These are phyloP conservation scores for Xylariomycetidae sp. DNA, from an alignment of 2,329 filamentous ascomycete species.

Conservation along the genomic window DNA sequence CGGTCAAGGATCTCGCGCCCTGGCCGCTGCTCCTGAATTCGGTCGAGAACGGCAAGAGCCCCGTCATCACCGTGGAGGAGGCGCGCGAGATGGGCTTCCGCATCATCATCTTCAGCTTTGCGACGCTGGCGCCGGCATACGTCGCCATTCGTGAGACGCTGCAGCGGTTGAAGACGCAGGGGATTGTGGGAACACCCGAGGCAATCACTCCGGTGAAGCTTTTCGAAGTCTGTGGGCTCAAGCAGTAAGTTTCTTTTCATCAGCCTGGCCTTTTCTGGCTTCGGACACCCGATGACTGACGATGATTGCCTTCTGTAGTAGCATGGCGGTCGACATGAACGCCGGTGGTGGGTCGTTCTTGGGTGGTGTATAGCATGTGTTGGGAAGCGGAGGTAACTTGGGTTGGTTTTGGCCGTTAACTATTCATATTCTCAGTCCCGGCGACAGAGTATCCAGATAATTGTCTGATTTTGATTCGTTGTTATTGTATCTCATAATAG, in stretches of 20 bases:
- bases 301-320: too few relatives aligned
- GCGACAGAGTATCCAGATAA: too few relatives aligned
- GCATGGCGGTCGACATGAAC: conserved; percentile 24
- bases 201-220: conserved; percentile 24
- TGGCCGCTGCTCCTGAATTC: conserved; percentile 53
- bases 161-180: conserved; percentile 30
- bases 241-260: too few relatives aligned
- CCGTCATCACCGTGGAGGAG: conserved; percentile 46
- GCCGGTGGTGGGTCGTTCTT: conserved; percentile 25
- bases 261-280: too few relatives aligned
- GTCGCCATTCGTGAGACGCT: conserved; percentile 35
- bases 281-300: too few relatives aligned
- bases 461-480: too few relatives aligned
- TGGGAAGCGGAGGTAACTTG: too few relatives aligned
- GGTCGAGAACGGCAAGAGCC: conserved; percentile 52
- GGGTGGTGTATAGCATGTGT: conserved; percentile 18
- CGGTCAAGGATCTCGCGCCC: conserved; percentile 34
- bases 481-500: too few relatives aligned
- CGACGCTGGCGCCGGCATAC: conserved; percentile 43
- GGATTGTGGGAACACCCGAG: conserved; percentile 25
- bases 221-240: conserved; percentile 27
- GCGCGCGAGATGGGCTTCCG: conserved; percentile 52
- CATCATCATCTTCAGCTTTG: conserved; percentile 54
- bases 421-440: too few relatives aligned
- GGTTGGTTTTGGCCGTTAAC: too few relatives aligned